Evolutionary conservation across 73 alveolate genomes (phyloP), one percentile per base, ranked within the genome.

Genomic region (Paramecium sonneborni): DNA sequence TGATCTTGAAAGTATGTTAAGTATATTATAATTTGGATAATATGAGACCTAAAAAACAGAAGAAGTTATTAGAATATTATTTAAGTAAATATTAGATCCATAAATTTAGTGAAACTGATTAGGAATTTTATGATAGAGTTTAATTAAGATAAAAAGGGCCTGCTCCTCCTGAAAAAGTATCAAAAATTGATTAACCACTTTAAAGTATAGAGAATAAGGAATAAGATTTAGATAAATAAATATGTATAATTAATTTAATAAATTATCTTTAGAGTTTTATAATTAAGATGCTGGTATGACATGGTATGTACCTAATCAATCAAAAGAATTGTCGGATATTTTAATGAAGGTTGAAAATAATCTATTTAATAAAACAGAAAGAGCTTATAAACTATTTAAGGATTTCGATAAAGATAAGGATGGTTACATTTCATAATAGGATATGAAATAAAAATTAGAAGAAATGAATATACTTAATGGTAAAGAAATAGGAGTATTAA

Each of bases 1-100:
- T 57, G 96, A 93, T 32, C 85, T 93, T 0, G 96, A 93, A 92
- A 94, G 96, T 18, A 74, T 93, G 35, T 69, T 93, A 1, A 56
- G 92, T 79, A 86, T 94, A 5, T 76, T 86, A 18, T 38, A 76
- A 70, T 93, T 88, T 68, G 92, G 89, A 21, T 37, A 91, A 35
- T 86, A 92, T 44, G 95, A 92, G 8, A 62, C 56, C 1, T 39
- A 95, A 28, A 41, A 92, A 4, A 68, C 85, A 30, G 48, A 41
- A 5, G 96, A 93, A 24, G 76, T 93, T 70, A 52, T 87, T 35
- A 85, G 86, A 20, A 92, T 88, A 21, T 90, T 82, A 76, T 93
- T 85, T 76, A 89, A 93, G 96, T 86, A 70, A 57, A 26, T 52
- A 39, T 41, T 39, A 34, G 3, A 32, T 6, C 38, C 7, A 21